Evolutionary conservation across 2,329 filamentous ascomycete species (phyloP), one percentile per base, ranked within the genome.

Genomic region (Pestalotiopsis sp.): DNA sequence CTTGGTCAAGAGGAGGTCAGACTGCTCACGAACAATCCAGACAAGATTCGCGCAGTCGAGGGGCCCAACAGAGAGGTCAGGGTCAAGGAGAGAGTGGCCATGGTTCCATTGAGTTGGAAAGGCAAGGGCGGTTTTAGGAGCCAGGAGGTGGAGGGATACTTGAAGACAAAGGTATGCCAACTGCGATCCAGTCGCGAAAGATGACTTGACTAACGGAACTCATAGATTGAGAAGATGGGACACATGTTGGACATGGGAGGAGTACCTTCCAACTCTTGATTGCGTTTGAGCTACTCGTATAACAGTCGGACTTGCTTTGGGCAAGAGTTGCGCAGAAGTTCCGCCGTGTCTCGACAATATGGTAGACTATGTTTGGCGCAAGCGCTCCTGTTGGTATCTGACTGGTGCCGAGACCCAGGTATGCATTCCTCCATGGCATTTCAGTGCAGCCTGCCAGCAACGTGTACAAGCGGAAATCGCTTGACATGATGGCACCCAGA

Each of bases 31-130:
- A 99, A 99, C 79, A 99, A 99, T 76, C 96, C 96, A 0, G 96
- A 99, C 75, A 99, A 99, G 84, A 93, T 99, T 57, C 86, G 94
- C 17, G 96, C 96, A 0, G 93, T 99, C 0, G 96, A 99, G 79
- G 96, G 96, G 0, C 95, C 95, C 0, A 93, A 93, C 72, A 85
- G 94, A 12, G 95, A 99, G 81, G 87, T 99, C 13, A 87, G 92
- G 9, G 96, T 99, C 2, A 93, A 88, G 73, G 95, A 98, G 81
- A 84, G 96, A 61, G 95, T 99, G 13, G 91, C 95, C 1, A 99
- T 99, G 96, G 91, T 99, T 69, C 96, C 96, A 3, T 79, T 98
- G 70, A 95, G 94, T 11, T 99, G 96, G 96, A 93, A 93, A 77
- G 94, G 93, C 1, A 89, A 90, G 74, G 91, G 91, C 56, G 96